Conservation (phyloP, 2,329 filamentous ascomycete species). For the Scortechinia acanthostroma region DNA sequence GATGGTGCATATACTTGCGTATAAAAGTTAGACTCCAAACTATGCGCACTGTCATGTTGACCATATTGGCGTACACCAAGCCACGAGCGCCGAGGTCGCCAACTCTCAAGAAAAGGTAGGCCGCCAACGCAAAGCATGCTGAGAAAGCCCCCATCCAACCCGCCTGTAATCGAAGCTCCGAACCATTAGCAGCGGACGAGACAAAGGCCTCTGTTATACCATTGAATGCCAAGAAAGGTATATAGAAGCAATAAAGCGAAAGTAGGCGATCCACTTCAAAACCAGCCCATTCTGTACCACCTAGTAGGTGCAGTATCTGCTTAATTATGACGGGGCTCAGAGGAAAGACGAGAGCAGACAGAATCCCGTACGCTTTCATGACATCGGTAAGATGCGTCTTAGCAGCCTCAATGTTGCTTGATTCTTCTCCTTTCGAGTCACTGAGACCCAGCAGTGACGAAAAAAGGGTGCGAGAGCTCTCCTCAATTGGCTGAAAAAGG, state of each 20-base stretch:
- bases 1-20: background rate
- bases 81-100: background rate
- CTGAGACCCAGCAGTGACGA: background rate
- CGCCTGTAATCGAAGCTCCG: background rate
- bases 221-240: background rate
- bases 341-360: background rate
- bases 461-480: constrained; percentile 63
- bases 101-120: background rate
- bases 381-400: background rate
- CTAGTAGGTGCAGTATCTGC: constrained; percentile 8
- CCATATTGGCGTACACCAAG: background rate
- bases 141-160: constrained; percentile 1
- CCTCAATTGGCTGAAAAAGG: constrained; percentile 68
- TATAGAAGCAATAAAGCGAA: background rate
- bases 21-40: background rate
- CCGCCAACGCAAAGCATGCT: background rate
- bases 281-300: background rate
- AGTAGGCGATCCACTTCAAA: background rate
- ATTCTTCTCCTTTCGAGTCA: background rate
- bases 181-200: background rate
- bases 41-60: background rate
- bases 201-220: constrained; percentile 1
- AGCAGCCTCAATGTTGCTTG: background rate
- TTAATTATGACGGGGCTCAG: background rate
- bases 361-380: background rate